A percentile compares a stretch with the other conserved stretches of the same genome.
These are phyloP conservation scores for Epichloe bromicola DNA, from an alignment of 2,329 filamentous ascomycete genomes.

Conservation along the genomic window DNA sequence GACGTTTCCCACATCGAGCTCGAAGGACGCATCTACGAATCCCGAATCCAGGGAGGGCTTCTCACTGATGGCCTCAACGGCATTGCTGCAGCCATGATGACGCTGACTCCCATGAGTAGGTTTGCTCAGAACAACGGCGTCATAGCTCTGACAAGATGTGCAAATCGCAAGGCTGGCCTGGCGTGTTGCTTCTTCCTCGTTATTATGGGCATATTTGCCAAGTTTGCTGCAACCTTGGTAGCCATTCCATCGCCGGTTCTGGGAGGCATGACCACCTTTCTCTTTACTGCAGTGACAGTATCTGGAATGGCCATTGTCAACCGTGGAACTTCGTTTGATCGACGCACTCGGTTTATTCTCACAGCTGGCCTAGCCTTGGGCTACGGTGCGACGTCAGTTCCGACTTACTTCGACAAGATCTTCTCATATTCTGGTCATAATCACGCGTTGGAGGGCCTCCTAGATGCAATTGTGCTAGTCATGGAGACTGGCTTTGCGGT, in stretches of 20 bases:
- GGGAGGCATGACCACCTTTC: slow-evolving; percentile 37
- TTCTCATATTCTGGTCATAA: slow-evolving; percentile 63
- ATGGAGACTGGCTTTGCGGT: slow-evolving; percentile 67
- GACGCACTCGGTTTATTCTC: slow-evolving; percentile 70
- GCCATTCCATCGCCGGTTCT: slow-evolving; percentile 43
- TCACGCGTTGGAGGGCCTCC: slow-evolving; percentile 55
- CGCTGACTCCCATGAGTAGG: slow-evolving; percentile 66
- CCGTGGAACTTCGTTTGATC: slow-evolving; percentile 56
- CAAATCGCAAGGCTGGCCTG: slow-evolving; percentile 69
- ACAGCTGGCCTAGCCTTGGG: slow-evolving; percentile 63
- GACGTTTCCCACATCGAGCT: slow-evolving; percentile 68
- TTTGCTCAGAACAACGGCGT: slow-evolving; percentile 82
- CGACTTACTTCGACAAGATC: slow-evolving; percentile 54
- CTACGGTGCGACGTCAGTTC: slow-evolving; percentile 55
- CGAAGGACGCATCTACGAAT: slow-evolving; percentile 58
- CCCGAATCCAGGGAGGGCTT: slow-evolving; percentile 62
- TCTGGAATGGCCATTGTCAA: slow-evolving; percentile 67
- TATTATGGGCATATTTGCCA: slow-evolving; percentile 70
- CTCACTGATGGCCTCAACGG: slow-evolving; percentile 68
- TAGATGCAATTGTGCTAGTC: slow-evolving; percentile 59
- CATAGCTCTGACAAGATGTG: slow-evolving; percentile 69
- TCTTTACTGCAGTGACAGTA: slow-evolving; percentile 62
- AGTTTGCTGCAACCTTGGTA: slow-evolving; percentile 68
- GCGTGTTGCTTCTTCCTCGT: slow-evolving; percentile 65
- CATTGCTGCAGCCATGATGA: slow-evolving; percentile 61